Evolutionary conservation across 2,329 filamentous ascomycete species (phyloP), one percentile per base, ranked within the genome.

Genomic region (Daldinia sp.): DNA sequence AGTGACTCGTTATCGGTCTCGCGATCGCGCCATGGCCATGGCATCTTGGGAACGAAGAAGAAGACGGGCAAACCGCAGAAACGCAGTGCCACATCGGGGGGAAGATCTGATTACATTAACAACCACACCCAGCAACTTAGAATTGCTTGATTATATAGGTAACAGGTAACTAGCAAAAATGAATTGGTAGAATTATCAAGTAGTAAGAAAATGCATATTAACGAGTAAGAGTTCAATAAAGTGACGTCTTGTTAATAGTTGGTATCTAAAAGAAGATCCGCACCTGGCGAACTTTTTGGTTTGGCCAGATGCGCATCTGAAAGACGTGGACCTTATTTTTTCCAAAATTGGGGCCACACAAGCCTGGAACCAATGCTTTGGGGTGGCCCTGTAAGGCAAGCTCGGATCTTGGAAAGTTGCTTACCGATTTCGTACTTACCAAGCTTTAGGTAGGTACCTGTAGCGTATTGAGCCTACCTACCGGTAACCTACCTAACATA

Each of bases 21-120:
- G 73, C 77, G 75, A 74, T 75, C 75, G 65, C 75, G 75, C 75
- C 77, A 80, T 51, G 78, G 78, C 78, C 78, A 80, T 76, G 77
- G 77, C 79, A 80, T 80, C 56, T 76, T 56, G 78, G 65, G 68
- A 69, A 72, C 51, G 70, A 72, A 48, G 70, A 63, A 64, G 64
- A 58, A 56, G 68, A 74, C 64, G 50, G 61, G 68, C 66, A 68
- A 63, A 72, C 63, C 59, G 72, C 54, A 57, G 63, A 61, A 68
- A 68, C 54, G 69, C 67, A 67, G 54, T 69, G 65, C 69, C 59
- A 68, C 74, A 74, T 75, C 69, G 60, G 61, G 67, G 56, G 53
- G 23, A 33, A 61, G 46, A 48, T 54, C 48, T 62, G 62, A 44
- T 60, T 59, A 59, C 44, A 68, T 65, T 62, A 65, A 69, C 71